Evolutionary conservation across 805 yeast genomes (phyloP).

Genomic region (Hanseniaspora clermontiae): DNA sequence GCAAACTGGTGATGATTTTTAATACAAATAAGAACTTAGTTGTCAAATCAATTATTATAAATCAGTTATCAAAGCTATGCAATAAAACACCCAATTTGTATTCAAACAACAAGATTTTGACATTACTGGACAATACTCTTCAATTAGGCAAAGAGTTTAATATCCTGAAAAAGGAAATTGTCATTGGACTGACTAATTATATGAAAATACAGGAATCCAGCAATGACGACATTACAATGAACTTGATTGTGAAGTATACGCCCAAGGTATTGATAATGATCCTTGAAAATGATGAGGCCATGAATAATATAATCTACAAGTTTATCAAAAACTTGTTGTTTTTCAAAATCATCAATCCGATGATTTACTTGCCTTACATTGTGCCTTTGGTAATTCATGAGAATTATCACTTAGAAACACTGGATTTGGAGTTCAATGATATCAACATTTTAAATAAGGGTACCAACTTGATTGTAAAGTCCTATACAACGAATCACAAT

Average conservation of each 20-base stretch:
- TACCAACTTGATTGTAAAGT: neutral
- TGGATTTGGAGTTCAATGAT: neutral
- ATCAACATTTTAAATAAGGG: neutral
- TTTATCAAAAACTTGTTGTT: neutral
- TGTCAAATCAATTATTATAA: neutral
- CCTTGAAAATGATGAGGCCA: neutral
- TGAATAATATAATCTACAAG: neutral
- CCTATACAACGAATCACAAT: neutral
- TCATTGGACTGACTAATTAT: neutral
- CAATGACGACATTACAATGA: neutral
- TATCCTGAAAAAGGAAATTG: neutral
- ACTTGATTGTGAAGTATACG: neutral
- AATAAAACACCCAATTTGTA: neutral
- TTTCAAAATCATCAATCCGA: neutral
- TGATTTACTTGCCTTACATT: neutral
- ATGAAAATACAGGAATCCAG: conserved; percentile 2
- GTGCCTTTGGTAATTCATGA: neutral
- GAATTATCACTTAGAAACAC: neutral
- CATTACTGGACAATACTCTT: neutral
- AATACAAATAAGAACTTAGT: neutral
- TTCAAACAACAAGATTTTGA: neutral
- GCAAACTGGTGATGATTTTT: neutral
- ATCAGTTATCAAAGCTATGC: neutral
- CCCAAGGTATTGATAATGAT: neutral
- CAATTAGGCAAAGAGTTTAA: neutral